Evolutionary conservation across 192 early-diverging fungal genomes (phyloP).

Genomic region (Lunasporangiospora selenospora): DNA sequence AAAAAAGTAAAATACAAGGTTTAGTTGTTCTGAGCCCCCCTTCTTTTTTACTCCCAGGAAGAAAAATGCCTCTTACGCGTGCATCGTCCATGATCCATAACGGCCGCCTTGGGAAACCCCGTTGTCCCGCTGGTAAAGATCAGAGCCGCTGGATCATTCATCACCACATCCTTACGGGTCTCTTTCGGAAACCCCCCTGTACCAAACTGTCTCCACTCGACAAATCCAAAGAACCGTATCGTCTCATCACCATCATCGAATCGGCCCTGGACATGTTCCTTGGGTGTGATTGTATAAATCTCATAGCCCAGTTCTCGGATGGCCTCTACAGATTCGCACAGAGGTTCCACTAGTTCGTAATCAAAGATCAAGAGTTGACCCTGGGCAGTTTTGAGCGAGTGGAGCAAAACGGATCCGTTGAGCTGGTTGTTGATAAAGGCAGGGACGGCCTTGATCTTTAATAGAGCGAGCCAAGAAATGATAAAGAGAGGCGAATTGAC

Average conservation of each 20-base stretch:
- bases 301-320: slow-evolving; percentile 2
- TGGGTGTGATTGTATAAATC: slow-evolving; percentile 12
- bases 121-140: slow-evolving; percentile 62
- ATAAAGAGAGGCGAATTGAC: slow-evolving; percentile 64
- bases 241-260: slow-evolving; percentile 27
- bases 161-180: not conserved
- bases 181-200: slow-evolving; percentile 8
- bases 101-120: slow-evolving; percentile 64
- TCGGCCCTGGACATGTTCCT: slow-evolving; percentile 2
- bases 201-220: not conserved
- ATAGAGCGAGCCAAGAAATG: slow-evolving; percentile 51
- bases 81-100: slow-evolving; percentile 50
- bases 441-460: slow-evolving; percentile 61
- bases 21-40: too few relatives aligned
- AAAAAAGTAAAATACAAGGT: not conserved
- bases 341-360: slow-evolving; percentile 1
- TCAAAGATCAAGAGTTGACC: slow-evolving; percentile 49
- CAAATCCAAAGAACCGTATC: slow-evolving; percentile 27
- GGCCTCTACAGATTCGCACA: slow-evolving; percentile 28
- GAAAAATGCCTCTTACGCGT: slow-evolving; percentile 1
- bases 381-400: slow-evolving; percentile 38
- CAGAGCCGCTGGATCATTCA: slow-evolving; percentile 33
- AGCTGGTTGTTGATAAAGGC: slow-evolving; percentile 66
- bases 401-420: slow-evolving; percentile 25
- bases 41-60: slow-evolving; percentile 1